Base-by-base conservation (phyloP, 176 grass and related monocot species). In the Aegilops sharonensis region DNA sequence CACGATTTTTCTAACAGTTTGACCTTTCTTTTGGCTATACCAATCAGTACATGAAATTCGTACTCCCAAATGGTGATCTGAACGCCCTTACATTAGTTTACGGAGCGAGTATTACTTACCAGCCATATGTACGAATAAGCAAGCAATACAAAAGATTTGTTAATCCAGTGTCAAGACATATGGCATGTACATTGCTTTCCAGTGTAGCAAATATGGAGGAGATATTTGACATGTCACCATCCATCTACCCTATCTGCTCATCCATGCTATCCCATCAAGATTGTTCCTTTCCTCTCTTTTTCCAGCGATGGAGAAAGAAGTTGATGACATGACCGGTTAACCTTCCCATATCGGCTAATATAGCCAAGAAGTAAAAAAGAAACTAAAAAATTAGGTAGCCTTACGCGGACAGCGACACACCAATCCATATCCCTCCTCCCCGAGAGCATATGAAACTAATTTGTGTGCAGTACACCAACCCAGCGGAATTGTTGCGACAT, bases 401-500 rank as follows among this genome's bases (percentile, higher is more conserved):
- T 82, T 56, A 23, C 54, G 39, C 71, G 25, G 81, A 45, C 15
- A 59, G 68, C 31, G 83, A 85, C 72, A 52, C 72, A 29, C 21
- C 31, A 75, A 65, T 81, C 56, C 71, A 88, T 82, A 81, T 82
- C 79, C 35, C 21, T 75, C 54, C 45, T 75, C n/a, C 31, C 27
- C 36, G 6, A 67, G 18, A 29, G 60, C 2, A 42, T 29, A 52
- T 52, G 48, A 52, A 76, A 75, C 56, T 67, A 87, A 74, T 50
- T 75, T 50, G 60, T 54, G 34, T 40, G 78, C 24, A 23, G 29
- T 40, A 23, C 32, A 87, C 30, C 71, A 57, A 57, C 42, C 64
- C 34, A 36, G 43, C 65, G 72, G 86, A 83, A 82, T 82, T 88
- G 62, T 82, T 77, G 71, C 20, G 79, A 82, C 24, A 82, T 73